Evolutionary conservation across 192 early-diverging fungal species (phyloP), one percentile per base, ranked within the genome.

Genomic region (Entomortierella lignicola): DNA sequence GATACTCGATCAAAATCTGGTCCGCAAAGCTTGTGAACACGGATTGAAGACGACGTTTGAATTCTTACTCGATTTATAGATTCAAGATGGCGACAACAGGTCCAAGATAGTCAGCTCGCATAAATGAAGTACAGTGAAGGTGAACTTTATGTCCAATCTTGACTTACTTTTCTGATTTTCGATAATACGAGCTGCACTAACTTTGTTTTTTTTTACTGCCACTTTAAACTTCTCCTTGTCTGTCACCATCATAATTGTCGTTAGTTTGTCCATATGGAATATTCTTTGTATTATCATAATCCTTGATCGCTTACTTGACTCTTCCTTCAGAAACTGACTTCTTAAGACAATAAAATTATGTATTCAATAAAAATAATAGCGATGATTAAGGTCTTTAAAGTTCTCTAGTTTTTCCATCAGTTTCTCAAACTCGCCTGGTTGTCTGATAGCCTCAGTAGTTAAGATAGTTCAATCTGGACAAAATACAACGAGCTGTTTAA

Each of bases 21-120:
- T 6, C 72, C 72, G 30, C 68, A 77, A 21, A 77, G 58, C 37
- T 39, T 20, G 58, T 67, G 43, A 77, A 77, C 10, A 77, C 59
- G 1, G 65, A 65, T 18, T 21, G 53, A 8, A 59, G 60, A 4
- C 27, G 31, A 7, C 31, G 30, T 34, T 20, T 60, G 39, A 67
- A 68, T 10, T 54, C 65, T 34, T 67, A 65, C 0, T 77, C 54
- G 18, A 56, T 37, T 43, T 68, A 68, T 26, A 77, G 42, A 0
- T 18, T 32, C 44, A 66, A 20, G 41, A 77, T 77, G 11, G 72
- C 72, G 31, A 68, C 60, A 21, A 77, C 72, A 1, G 66, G 65
- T 20, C 72, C 72, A 6, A 65, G 72, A 20, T 47, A 57, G 43
- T 77, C 72, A 4, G 72, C 72, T 21, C 30, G 47, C n/a, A 58